Evolutionary conservation across 1,284 basidiomycete species (phyloP).

Genomic region (Pterulicium gracile): DNA sequence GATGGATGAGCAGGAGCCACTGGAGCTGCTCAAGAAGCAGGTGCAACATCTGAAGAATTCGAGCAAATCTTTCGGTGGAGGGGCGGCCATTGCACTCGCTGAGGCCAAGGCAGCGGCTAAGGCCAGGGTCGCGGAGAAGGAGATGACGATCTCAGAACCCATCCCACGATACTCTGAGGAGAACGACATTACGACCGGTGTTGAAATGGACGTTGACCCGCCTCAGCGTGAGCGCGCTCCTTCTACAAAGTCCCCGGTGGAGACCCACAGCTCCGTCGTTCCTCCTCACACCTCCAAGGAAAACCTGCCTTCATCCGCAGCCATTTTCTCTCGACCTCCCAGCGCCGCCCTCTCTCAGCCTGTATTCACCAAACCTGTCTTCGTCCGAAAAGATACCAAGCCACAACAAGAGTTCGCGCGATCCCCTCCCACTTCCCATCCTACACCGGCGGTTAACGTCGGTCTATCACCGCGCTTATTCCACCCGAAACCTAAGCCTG

Average conservation of each 20-base stretch:
- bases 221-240: not conserved
- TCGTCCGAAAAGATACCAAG: conserved; percentile 5
- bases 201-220: conserved; percentile 1
- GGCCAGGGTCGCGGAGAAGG: conserved; percentile 50
- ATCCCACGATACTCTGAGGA: not conserved
- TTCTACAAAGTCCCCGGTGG: not conserved
- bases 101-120: conserved; percentile 64
- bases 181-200: not conserved
- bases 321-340: not conserved
- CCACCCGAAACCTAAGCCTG: conserved; percentile 20
- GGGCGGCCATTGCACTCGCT: conserved; percentile 46
- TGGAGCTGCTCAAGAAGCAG: conserved; percentile 56
- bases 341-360: not conserved
- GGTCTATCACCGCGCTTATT: conserved; percentile 28
- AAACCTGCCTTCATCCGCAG: not conserved
- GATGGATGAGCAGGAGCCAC: conserved; percentile 34
- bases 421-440: conserved; percentile 16
- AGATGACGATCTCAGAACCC: conserved; percentile 15
- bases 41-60: conserved; percentile 53
- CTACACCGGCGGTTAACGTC: conserved; percentile 30
- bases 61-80: conserved; percentile 52
- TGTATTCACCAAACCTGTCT: not conserved
- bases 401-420: conserved; percentile 17
- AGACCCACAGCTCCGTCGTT: not conserved
- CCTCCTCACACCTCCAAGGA: not conserved